phyloP scores from a whole-genome alignment of 495 filamentous ascomycete species.

The Corynascus novoguineensis region DNA sequence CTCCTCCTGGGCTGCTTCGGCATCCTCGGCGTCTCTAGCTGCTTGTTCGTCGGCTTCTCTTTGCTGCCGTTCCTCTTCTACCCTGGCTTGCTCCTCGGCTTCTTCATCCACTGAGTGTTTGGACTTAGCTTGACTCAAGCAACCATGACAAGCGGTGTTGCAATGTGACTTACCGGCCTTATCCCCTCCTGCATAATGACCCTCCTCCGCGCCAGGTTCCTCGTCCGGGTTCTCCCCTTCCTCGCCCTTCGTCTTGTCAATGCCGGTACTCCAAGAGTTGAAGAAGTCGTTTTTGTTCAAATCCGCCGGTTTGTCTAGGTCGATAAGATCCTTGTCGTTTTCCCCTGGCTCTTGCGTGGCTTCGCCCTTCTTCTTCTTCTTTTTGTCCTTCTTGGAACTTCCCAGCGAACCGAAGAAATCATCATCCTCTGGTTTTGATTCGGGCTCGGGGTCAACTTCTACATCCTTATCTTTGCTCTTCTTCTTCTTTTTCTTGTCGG shows the following conservation, averaged over 20 bases:
- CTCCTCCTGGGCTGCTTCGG: constrained; percentile 33
- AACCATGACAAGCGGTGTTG: neutral
- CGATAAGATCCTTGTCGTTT: constrained; percentile 26
- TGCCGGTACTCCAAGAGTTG: constrained; percentile 29
- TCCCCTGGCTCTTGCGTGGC: constrained; percentile 3
- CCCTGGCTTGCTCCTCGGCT: constrained; percentile 26
- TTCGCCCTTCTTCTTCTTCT: constrained; percentile 30
- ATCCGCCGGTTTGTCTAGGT: constrained; percentile 29
- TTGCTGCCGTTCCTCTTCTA: constrained; percentile 29
- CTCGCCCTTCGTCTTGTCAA: constrained; percentile 33
- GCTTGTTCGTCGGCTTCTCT: constrained; percentile 37
- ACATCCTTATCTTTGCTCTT: constrained; percentile 13
- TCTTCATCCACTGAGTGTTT: constrained; percentile 32
- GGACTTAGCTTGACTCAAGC: neutral
- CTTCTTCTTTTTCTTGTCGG: constrained; percentile 27
- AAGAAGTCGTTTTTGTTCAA: constrained; percentile 35
- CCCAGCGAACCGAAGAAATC: constrained; percentile 16
- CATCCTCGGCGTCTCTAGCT: constrained; percentile 28
- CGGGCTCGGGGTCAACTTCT: constrained; percentile 19
- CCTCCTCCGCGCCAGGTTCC: neutral
- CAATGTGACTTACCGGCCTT: neutral
- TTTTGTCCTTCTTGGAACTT: constrained; percentile 28
- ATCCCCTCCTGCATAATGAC: neutral
- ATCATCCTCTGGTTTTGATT: constrained; percentile 18
- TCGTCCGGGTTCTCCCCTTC: constrained; percentile 8